Conservation (phyloP, 2,329 filamentous ascomycete genomes). For the Phaeosphaeriaceae sp. region DNA sequence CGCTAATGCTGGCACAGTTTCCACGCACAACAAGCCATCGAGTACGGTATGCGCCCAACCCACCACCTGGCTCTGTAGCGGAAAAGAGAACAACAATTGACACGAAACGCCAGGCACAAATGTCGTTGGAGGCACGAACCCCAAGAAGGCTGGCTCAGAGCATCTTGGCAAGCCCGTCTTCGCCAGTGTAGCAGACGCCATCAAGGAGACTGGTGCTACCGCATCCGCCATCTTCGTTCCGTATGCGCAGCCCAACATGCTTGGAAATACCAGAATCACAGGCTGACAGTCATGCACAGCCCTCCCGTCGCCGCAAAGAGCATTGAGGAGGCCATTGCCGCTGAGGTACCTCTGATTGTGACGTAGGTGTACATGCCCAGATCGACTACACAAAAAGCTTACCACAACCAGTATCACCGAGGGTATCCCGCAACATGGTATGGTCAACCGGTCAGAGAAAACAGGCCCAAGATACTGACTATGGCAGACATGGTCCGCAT, state of each 20-base stretch:
- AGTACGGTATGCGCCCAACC: conserved; percentile 76
- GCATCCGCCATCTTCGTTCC: conserved; percentile 97
- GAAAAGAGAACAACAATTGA: conserved; percentile 34
- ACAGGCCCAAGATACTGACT: conserved; percentile 20
- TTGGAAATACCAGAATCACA: background rate
- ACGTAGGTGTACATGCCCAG: conserved; percentile 61
- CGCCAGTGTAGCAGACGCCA: conserved; percentile 83
- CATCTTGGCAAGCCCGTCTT: conserved; percentile 95
- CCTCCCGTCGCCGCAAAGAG: conserved; percentile 89
- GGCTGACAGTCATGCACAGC: conserved; percentile 59
- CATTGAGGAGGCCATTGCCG: conserved; percentile 95
- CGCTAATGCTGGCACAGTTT: conserved; percentile 67
- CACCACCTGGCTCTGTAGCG: conserved; percentile 18
- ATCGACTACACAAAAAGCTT: conserved; percentile 26
- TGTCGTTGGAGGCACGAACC: conserved; percentile 97
- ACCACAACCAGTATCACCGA: conserved; percentile 75
- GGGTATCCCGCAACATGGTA: conserved; percentile 96
- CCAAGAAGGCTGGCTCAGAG: conserved; percentile 92
- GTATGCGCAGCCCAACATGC: conserved; percentile 57
- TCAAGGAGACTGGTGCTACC: conserved; percentile 87
- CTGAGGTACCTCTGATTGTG: conserved; percentile 93
- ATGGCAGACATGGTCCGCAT: conserved; percentile 94
- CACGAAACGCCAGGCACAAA: conserved; percentile 74
- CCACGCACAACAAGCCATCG: conserved; percentile 96
- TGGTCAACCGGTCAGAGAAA: conserved; percentile 29